Percentiles rank a stretch among this genome's conserved stretches.
Evolutionary conservation across 306 rosid genomes (phyloP).

Genomic region (Ormosia emarginata): DNA sequence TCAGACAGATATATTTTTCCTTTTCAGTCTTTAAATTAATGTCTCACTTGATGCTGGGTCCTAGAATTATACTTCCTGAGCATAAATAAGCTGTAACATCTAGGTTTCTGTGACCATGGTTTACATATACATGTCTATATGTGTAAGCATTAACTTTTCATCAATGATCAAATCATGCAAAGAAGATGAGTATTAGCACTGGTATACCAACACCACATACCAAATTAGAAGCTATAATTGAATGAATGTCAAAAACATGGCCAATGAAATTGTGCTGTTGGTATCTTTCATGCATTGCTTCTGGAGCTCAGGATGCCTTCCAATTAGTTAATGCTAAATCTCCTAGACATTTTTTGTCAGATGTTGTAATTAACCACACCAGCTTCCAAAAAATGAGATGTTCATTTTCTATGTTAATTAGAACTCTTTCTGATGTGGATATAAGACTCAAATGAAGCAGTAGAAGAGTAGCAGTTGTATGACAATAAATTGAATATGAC

Average conservation of each 20-base stretch:
- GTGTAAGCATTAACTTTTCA: background rate
- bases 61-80: background rate
- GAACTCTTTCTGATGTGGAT: background rate
- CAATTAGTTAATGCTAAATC: background rate
- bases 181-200: background rate
- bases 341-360: background rate
- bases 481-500: slow-evolving; percentile 1
- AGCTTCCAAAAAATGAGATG: background rate
- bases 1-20: background rate
- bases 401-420: background rate
- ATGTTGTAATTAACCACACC: background rate
- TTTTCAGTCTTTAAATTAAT: background rate
- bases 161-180: background rate
- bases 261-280: slow-evolving; percentile 11
- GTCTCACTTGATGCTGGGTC: background rate
- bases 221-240: background rate
- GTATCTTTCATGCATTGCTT: slow-evolving; percentile 12
- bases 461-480: background rate
- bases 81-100: background rate
- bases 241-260: slow-evolving; percentile 2
- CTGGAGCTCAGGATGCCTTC: slow-evolving; percentile 1
- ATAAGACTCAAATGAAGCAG: slow-evolving; percentile 4
- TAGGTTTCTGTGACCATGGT: background rate
- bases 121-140: background rate
- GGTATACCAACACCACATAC: background rate